Evolutionary conservation across 23 red algal genomes (phyloP), one percentile per base, ranked within the genome.

Genomic region (Gracilaria domingensis): DNA sequence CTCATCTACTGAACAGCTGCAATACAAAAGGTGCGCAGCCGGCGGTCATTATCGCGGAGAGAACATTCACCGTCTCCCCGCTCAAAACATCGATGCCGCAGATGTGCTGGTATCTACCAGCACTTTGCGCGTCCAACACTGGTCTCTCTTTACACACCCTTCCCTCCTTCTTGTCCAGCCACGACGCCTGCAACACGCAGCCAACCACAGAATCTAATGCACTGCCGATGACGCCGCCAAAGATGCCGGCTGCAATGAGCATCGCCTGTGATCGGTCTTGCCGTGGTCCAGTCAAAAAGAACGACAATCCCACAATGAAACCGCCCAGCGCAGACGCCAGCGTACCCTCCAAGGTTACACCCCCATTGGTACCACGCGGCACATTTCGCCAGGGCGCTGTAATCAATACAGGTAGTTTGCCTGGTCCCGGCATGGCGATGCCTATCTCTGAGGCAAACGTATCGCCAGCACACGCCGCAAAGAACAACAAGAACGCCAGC

Each of bases 401-500:
- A n/a, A 84, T 67, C 17, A 93, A 51, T 0, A 84, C 69, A 9
- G 89, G 89, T 7, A 67, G 42, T 34, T 66, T 83, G 38, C 76
- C 79, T 1, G 70, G 72, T 2, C 70, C 70, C 44, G 66, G 65
- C 72, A 79, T 75, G 4, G 67, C 89, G 40, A 85, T 83, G 42
- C 89, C 89, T n/a, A 93, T 51, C 61, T 93, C 89, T 21, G 89
- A 93, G 14, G 89, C 38, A 47, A 84, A 93, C 39, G 89, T 93
- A 61, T 93, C 89, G 20, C 89, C 89, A 25, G 78, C 80, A 45
- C 80, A 93, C 23, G 80, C 89, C n/a, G 89, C 89, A 56, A 93
- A 93, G 54, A 93, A 93, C 37, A 84, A 40, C 65, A 93, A 0
- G 57, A 75, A 93, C 26, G 80, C 58, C 30, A 93, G 39, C 36